phyloP scores from a whole-genome alignment of 805 yeast species.

The Saturnispora gosingensis region DNA sequence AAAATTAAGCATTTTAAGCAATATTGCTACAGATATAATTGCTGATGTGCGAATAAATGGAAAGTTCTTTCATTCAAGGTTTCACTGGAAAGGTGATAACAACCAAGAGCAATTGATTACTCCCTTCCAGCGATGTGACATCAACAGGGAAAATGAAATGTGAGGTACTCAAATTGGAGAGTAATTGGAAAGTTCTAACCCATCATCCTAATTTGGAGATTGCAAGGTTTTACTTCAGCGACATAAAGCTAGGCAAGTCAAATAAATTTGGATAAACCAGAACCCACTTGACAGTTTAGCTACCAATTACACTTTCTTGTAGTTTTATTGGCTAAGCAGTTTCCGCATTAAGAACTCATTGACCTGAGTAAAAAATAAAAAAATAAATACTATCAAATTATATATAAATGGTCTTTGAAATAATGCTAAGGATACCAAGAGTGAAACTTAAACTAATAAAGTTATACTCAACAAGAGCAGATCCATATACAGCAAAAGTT shows the following conservation, averaged over 20 bases:
- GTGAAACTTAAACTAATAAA: not conserved
- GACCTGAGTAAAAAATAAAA: not conserved
- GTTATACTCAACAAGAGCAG: not conserved
- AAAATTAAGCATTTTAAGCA: too few relatives aligned
- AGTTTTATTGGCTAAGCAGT: not conserved
- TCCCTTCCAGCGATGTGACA: too few relatives aligned
- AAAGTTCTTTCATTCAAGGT: too few relatives aligned
- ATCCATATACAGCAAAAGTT: conserved; percentile 12
- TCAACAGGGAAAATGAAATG: too few relatives aligned
- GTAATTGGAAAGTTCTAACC: too few relatives aligned
- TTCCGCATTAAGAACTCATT: not conserved
- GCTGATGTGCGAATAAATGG: too few relatives aligned
- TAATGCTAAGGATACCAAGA: not conserved
- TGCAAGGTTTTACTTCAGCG: too few relatives aligned
- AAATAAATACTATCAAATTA: not conserved
- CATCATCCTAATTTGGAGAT: too few relatives aligned
- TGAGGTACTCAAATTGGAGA: too few relatives aligned
- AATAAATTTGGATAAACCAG: not conserved
- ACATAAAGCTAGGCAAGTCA: not conserved
- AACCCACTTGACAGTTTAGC: not conserved
- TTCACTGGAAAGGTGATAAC: too few relatives aligned
- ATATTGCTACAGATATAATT: too few relatives aligned
- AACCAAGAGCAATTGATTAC: too few relatives aligned
- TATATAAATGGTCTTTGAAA: not conserved
- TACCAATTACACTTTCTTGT: not conserved